Base-by-base conservation (phyloP, 2,329 filamentous ascomycete species). In the Fusarium sp. region DNA sequence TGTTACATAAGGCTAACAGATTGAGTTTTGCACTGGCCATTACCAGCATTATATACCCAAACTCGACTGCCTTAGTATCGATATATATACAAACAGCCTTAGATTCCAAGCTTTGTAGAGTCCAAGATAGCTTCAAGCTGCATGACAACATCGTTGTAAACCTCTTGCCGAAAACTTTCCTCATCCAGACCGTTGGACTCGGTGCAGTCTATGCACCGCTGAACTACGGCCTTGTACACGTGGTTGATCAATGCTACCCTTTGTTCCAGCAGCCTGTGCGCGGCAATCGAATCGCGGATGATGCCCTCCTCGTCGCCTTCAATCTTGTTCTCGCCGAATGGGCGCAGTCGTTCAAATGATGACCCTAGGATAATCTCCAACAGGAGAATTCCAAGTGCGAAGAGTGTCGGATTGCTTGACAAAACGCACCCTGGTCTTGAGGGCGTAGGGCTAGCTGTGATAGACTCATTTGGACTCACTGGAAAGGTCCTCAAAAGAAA, bases 311-410 rank as follows among this genome's bases (percentile, higher is more conserved):
- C 12, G 1, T 53, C 50, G 2, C 13, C 53, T 5, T 55, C 19
- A 6, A 50, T 19, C 0, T 4, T 4, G 0, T 7, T 46, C 1
- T 59, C 22, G 1, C 22, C 32, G 0, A 24, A 15, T 5, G 24
- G 11, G n/a, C 47, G 53, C 2, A 56, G 41, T 3, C 48, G 28
- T 4, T 62, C 58, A 7, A 66, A 36, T 1, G 43, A 48, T 4
- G 26, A 40, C 0, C 61, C 61, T 4, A 61, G 26, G 1, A 66
- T 58, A 13, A 65, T 58, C 25, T 65, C 61, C 9, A 62, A 4
- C 1, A 66, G 34, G 5, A 64, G 25, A 10, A 64, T 50, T 0
- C 63, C 63, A 7, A 66, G 26, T 2, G 57, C 61, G 1, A 64
- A 56, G 0, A 64, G 41, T 1, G 61, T 64, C 0, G 61, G 57